These are phyloP conservation scores for Diaporthe eres DNA, from an alignment of 2,329 filamentous ascomycete genomes.

Conservation along the genomic window DNA sequence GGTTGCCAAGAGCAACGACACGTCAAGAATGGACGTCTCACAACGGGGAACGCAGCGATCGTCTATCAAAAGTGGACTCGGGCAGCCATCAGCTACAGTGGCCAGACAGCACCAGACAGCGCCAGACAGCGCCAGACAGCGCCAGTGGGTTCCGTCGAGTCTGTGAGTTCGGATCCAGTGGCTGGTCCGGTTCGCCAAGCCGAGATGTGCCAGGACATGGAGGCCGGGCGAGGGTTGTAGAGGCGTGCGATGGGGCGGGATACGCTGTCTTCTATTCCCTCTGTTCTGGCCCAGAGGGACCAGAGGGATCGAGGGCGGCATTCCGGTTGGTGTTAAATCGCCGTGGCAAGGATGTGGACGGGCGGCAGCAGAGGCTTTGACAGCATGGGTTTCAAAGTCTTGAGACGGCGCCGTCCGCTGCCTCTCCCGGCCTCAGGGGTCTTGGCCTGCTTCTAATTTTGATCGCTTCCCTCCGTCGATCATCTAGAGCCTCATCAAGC, in stretches of 20 bases:
- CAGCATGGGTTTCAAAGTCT: conserved; percentile 19
- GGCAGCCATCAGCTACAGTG: conserved; percentile 18
- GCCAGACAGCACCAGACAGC: conserved; percentile 4
- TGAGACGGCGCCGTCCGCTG: conserved; percentile 32
- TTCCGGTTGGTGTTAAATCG: conserved; percentile 24
- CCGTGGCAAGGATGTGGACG: conserved; percentile 6
- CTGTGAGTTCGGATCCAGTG: conserved; percentile 26
- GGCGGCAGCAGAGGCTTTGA: conserved; percentile 17
- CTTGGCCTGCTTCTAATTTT: conserved; percentile 29
- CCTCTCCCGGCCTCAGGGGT: conserved; percentile 24
- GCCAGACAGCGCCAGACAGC: conserved; percentile 8
- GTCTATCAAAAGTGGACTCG: conserved; percentile 32
- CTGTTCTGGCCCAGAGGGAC: background rate
- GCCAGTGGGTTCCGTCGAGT: background rate
- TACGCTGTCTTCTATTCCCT: background rate
- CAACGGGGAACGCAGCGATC: background rate
- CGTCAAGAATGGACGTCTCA: conserved; percentile 31
- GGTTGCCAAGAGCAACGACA: conserved; percentile 34
- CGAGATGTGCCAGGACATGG: conserved; percentile 12
- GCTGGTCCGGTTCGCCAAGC: conserved; percentile 30
- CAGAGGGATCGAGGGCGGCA: background rate
- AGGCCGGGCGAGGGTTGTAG: background rate
- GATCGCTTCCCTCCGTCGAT: conserved; percentile 32
- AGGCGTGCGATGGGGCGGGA: background rate
- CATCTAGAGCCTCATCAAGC: conserved; percentile 33